Percentiles rank a stretch among this genome's conserved stretches.
These are phyloP conservation scores for Melastoma malabathricum DNA, from an alignment of 345 rosid genomes.

Conservation along the genomic window DNA sequence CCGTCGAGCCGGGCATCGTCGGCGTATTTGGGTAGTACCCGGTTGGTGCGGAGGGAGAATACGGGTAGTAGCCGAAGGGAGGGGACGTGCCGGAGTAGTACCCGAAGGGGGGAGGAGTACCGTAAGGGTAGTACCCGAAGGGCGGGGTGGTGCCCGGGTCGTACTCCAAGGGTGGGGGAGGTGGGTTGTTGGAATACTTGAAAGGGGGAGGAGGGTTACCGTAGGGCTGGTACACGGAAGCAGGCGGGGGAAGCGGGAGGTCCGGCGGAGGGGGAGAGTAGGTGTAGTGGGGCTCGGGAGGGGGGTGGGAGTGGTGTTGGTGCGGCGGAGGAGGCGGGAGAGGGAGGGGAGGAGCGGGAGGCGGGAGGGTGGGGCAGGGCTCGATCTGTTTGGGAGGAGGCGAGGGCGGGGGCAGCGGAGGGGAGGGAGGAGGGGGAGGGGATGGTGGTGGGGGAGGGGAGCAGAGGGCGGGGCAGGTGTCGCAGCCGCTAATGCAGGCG, in stretches of 20 bases:
- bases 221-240: slow-evolving; percentile 5
- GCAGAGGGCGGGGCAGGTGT: slow-evolving; percentile 27
- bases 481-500: slow-evolving; percentile 29
- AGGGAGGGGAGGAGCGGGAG: slow-evolving; percentile 17
- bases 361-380: slow-evolving; percentile 4
- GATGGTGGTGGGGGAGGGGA: slow-evolving; percentile 11
- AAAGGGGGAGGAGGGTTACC: slow-evolving; percentile 36
- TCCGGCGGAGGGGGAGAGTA: slow-evolving; percentile 17
- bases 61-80: too few relatives aligned
- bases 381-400: slow-evolving; percentile 13
- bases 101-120: too few relatives aligned
- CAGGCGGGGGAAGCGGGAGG: slow-evolving; percentile 4
- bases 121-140: too few relatives aligned
- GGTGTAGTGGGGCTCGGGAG: slow-evolving; percentile 11
- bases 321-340: slow-evolving; percentile 10
- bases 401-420: slow-evolving; percentile 11
- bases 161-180: slow-evolving; percentile 20
- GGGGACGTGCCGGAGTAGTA: too few relatives aligned
- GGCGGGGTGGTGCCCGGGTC: not conserved
- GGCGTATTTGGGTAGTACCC: too few relatives aligned
- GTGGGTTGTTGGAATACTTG: slow-evolving; percentile 15
- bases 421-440: not conserved
- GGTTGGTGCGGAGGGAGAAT: too few relatives aligned
- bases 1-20: too few relatives aligned
- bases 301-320: slow-evolving; percentile 10